Conservation (phyloP, 2,329 filamentous ascomycete genomes). For the Xylaria sp. region DNA sequence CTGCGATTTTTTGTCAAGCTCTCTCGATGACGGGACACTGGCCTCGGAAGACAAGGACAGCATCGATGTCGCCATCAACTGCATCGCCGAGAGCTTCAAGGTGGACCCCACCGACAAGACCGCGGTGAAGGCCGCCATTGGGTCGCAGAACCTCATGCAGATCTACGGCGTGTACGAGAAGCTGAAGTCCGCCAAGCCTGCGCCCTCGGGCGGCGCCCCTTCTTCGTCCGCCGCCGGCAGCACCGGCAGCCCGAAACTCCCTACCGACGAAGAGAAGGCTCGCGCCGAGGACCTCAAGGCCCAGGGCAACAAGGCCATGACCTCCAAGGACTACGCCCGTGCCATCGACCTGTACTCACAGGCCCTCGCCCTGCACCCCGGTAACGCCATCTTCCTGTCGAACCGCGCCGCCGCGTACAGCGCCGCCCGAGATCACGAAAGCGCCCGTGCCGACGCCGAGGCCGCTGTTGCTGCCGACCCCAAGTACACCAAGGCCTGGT, state of each 20-base stretch:
- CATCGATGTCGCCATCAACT: conserved; percentile 93
- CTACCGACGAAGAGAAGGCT: conserved; percentile 71
- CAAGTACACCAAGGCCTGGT: conserved; percentile 97
- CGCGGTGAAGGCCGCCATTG: conserved; percentile 80
- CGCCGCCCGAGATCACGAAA: conserved; percentile 83
- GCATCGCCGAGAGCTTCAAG: conserved; percentile 95
- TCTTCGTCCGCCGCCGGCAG: conserved; percentile 57
- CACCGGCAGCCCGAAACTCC: conserved; percentile 47
- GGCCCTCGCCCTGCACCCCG: conserved; percentile 81
- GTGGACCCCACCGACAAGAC: conserved; percentile 83
- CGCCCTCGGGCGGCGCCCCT: conserved; percentile 49
- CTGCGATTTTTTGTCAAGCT: conserved; percentile 91
- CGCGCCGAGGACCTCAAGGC: conserved; percentile 90
- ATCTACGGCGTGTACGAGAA: conserved; percentile 98
- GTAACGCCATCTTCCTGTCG: conserved; percentile 95
- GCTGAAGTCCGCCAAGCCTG: conserved; percentile 67
- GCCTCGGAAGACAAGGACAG: conserved; percentile 89
- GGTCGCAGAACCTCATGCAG: conserved; percentile 85
- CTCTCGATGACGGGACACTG: conserved; percentile 88
- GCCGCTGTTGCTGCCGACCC: conserved; percentile 89
- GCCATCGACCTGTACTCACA: conserved; percentile 91
- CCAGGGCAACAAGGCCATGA: conserved; percentile 94
- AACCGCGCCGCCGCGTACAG: conserved; percentile 96
- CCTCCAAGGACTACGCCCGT: conserved; percentile 84
- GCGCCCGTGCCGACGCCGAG: conserved; percentile 88